Evolutionary conservation across 2,329 filamentous ascomycete species (phyloP).

Genomic region (Exophiala sideris): DNA sequence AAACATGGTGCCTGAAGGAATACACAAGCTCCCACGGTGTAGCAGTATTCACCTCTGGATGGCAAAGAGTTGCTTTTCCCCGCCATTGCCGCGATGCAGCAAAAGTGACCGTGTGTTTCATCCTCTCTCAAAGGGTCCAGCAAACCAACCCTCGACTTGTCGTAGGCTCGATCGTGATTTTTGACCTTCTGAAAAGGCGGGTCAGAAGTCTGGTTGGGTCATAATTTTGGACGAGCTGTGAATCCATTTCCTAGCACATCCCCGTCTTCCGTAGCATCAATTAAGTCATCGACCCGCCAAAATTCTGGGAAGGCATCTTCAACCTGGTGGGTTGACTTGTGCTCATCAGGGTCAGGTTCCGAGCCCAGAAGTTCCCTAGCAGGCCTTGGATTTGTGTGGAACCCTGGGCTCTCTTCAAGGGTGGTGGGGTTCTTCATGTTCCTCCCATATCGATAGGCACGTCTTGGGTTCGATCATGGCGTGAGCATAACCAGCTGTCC

Average conservation of each 20-base stretch:
- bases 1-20: neutral
- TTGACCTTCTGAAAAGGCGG: neutral
- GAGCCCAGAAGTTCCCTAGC: too few relatives aligned
- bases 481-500: too few relatives aligned
- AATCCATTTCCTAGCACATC: neutral
- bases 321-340: neutral
- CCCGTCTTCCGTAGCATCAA: slow-evolving; percentile 4
- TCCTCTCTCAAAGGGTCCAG: slow-evolving; percentile 4
- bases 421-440: too few relatives aligned
- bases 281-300: slow-evolving; percentile 13
- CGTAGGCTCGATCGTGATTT: neutral
- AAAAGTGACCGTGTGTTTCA: slow-evolving; percentile 21
- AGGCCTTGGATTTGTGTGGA: neutral
- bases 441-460: too few relatives aligned
- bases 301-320: neutral
- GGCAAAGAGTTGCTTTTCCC: slow-evolving; percentile 15
- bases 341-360: neutral
- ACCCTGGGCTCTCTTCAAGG: too few relatives aligned
- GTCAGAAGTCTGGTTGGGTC: neutral
- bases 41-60: slow-evolving; percentile 14
- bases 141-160: neutral
- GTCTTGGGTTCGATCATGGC: too few relatives aligned
- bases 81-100: slow-evolving; percentile 8
- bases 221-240: neutral
- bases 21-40: neutral